Conservation (phyloP, 2,329 filamentous ascomycete genomes). For the Pseudodiploospora longispora region DNA sequence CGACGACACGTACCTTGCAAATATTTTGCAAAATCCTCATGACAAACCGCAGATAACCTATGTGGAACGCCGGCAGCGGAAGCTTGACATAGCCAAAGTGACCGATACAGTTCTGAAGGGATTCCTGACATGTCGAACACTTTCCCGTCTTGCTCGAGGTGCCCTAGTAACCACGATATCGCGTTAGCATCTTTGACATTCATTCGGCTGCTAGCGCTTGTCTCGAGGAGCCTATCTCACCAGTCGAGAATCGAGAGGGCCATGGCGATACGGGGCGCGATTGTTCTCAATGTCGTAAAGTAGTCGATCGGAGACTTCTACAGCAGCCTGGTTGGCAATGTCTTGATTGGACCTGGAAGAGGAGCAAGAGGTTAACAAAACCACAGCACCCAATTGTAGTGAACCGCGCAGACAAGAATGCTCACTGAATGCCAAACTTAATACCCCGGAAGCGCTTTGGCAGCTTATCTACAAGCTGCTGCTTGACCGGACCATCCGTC, state of each 20-base stretch:
- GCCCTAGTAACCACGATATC: conserved; percentile 38
- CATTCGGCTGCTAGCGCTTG: too few species aligned
- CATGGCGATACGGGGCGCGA: conserved; percentile 68
- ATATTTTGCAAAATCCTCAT: conserved; percentile 90
- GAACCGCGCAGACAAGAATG: conserved; percentile 16
- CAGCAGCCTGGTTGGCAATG: conserved; percentile 88
- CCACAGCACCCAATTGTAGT: too few species aligned
- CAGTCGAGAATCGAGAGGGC: conserved; percentile 80
- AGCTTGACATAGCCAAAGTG: conserved; percentile 93
- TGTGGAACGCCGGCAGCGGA: conserved; percentile 86
- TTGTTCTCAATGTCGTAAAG: conserved; percentile 84
- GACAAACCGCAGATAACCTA: conserved; percentile 90
- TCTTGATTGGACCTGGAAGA: conserved; percentile 70
- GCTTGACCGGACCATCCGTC: conserved; percentile 42
- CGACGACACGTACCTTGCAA: conserved; percentile 54
- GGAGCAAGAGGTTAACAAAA: background rate
- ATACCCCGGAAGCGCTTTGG: conserved; percentile 90
- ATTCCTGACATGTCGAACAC: conserved; percentile 77
- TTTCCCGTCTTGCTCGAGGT: conserved; percentile 75
- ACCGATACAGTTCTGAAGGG: conserved; percentile 77
- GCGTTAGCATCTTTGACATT: conserved; percentile 1
- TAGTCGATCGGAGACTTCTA: conserved; percentile 89
- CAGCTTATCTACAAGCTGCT: conserved; percentile 80
- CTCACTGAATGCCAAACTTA: conserved; percentile 83
- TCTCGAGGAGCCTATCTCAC: conserved; percentile 22